phyloP scores from a whole-genome alignment of 2,329 filamentous ascomycete genomes.

The Trichothecium roseum region DNA sequence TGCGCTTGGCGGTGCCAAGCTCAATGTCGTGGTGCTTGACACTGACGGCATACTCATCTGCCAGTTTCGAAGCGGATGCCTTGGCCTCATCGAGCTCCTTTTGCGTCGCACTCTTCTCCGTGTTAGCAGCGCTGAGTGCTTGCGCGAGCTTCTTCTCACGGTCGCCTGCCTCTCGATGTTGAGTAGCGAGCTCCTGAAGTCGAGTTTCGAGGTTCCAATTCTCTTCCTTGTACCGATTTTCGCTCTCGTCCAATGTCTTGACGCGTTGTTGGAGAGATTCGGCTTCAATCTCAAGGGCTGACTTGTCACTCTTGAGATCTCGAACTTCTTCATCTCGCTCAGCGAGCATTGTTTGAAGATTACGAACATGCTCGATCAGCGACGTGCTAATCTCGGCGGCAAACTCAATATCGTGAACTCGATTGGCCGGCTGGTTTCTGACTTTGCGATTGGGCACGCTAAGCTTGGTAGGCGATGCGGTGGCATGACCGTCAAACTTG shows the following conservation, averaged over 20 bases:
- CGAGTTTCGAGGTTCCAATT: conserved; percentile 97
- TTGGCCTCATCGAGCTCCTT: conserved; percentile 88
- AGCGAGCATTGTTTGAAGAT: conserved; percentile 71
- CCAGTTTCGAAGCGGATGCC: conserved; percentile 64
- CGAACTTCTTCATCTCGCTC: conserved; percentile 85
- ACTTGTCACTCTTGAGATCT: conserved; percentile 62
- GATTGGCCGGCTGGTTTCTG: conserved; percentile 78
- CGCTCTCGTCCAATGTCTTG: conserved; percentile 79
- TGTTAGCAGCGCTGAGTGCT: conserved; percentile 55
- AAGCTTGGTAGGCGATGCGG: conserved; percentile 80
- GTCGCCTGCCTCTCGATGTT: conserved; percentile 66
- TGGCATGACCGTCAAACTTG: conserved; percentile 75
- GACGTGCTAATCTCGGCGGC: conserved; percentile 97
- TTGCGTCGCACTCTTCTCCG: conserved; percentile 69
- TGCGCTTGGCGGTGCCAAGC: conserved; percentile 72
- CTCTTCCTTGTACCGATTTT: conserved; percentile 94
- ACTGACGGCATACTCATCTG: conserved; percentile 66
- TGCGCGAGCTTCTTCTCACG: conserved; percentile 75
- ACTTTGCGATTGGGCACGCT: conserved; percentile 79
- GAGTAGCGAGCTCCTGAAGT: conserved; percentile 69
- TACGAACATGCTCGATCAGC: conserved; percentile 84
- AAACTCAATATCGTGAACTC: conserved; percentile 93
- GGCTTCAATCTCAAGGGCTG: conserved; percentile 70
- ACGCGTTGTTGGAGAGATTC: conserved; percentile 72
- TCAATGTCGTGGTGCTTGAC: conserved; percentile 86